These are phyloP conservation scores for Mycena chlorophos DNA, from an alignment of 768 basidiomycete species.

Conservation along the genomic window DNA sequence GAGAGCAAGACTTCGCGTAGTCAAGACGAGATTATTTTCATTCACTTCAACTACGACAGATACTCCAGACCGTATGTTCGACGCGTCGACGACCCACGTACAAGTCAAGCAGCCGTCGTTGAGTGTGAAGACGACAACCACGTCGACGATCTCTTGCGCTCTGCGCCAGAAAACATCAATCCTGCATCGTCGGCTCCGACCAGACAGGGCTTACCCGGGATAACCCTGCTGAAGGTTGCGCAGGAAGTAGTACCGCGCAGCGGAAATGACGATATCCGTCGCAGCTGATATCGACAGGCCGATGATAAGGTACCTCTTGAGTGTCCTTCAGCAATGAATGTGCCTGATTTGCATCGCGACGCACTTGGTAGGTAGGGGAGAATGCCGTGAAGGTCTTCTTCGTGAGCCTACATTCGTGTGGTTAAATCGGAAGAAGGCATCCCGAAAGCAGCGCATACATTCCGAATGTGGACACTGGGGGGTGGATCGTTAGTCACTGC, in stretches of 20 bases:
- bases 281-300: slow-evolving; percentile 19
- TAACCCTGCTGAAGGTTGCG: slow-evolving; percentile 13
- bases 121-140: slow-evolving; percentile 10
- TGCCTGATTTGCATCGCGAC: neutral
- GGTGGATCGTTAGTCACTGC: neutral
- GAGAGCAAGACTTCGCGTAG: no score
- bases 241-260: slow-evolving; percentile 14
- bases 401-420: neutral
- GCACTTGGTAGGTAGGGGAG: neutral
- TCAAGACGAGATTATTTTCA: no score
- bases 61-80: no score
- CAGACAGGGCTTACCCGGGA: slow-evolving; percentile 2
- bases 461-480: neutral
- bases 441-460: neutral
- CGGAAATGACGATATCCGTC: slow-evolving; percentile 9
- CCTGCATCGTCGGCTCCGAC: neutral
- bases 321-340: neutral
- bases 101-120: slow-evolving; percentile 14
- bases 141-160: slow-evolving; percentile 11
- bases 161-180: slow-evolving; percentile 2
- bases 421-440: neutral
- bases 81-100: neutral
- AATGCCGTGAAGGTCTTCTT: neutral
- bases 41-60: no score
- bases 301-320: neutral